Base-by-base conservation (phyloP, 2,329 filamentous ascomycete species). In the Tolypocladium album region DNA sequence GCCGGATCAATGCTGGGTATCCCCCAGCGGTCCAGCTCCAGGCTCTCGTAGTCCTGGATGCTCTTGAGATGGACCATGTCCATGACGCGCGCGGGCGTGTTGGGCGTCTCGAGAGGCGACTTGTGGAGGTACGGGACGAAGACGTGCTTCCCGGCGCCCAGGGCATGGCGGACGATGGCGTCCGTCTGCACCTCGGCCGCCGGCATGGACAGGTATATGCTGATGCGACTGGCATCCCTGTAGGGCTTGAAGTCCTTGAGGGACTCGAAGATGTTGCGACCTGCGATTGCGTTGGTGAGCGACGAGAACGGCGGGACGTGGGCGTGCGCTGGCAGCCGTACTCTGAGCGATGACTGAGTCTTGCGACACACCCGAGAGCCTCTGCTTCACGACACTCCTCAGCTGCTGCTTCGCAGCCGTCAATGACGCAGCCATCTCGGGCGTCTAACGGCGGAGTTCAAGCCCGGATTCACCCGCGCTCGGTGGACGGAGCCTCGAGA, bases 141-240 rank as follows among this genome's bases (percentile, higher is more conserved):
- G 61, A 99, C 92, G 62, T 87, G 80, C 75, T 97, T 99, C 45
- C 89, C 90, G 4, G 79, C 74, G 8, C 76, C 75, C 34, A 99
- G 79, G 15, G 93, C 92, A 77, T 97, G 85, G 36, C 84, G 83
- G 11, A 97, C 90, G 59, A 97, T 90, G 56, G 80, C 78, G 58
- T 87, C 85, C 1, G 94, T 99, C 66, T 92, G 90, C 34, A 96
- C 83, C 76, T 99, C 94, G 31, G 87, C 88, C 12, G 79, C 77
- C 0, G 92, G 92, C 94, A 99, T 99, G 13, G 93, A 94, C 20
- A 99, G 80, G 71, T 96, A 99, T 60, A 99, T 81, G 66, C 90
- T 92, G 68, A 99, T 84, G 58, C 85, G 82, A 62, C 79, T 82
- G 50, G 94, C 92, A 59, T 87, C 79, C 64, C 84, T 77, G 71